A percentile compares a stretch with the other conserved stretches of the same genome.
Evolutionary conservation across 1,284 basidiomycete genomes (phyloP).

Genomic region (Gymnopus androsaceus): DNA sequence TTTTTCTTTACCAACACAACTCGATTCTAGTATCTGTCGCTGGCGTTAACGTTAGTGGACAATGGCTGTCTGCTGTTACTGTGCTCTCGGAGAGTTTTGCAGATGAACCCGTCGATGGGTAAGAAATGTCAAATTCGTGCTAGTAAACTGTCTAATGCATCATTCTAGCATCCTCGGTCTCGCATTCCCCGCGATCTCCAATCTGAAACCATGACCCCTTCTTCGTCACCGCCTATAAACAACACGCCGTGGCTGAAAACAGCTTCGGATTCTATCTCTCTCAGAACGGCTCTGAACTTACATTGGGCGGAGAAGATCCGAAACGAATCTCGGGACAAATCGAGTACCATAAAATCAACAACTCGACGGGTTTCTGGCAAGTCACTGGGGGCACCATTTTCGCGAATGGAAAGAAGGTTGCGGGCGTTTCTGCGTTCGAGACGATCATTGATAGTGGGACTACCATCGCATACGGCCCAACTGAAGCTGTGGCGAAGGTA

Average conservation of each 20-base stretch:
- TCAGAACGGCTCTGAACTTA: constrained; percentile 16
- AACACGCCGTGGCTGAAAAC: not conserved
- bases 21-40: constrained; percentile 32
- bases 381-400: not conserved
- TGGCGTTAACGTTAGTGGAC: constrained; percentile 29
- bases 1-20: no score
- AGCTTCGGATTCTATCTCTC: constrained; percentile 18
- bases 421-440: constrained; percentile 1
- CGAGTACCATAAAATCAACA: constrained; percentile 15
- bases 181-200: constrained; percentile 19
- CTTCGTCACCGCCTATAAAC: constrained; percentile 15
- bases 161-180: constrained; percentile 18
- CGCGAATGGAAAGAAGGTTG: not conserved
- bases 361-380: constrained; percentile 15
- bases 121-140: no score
- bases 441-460: constrained; percentile 18
- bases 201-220: constrained; percentile 15
- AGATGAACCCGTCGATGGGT: constrained; percentile 20
- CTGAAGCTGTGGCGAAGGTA: constrained; percentile 7
- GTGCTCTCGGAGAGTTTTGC: constrained; percentile 26
- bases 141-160: no score
- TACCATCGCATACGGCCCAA: constrained; percentile 17
- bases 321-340: constrained; percentile 10
- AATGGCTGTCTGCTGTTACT: constrained; percentile 28
- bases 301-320: constrained; percentile 18